Percentiles rank a stretch among this genome's conserved stretches.
Conservation (phyloP, 257 asterid species). For the Solanum peruvianum region DNA sequence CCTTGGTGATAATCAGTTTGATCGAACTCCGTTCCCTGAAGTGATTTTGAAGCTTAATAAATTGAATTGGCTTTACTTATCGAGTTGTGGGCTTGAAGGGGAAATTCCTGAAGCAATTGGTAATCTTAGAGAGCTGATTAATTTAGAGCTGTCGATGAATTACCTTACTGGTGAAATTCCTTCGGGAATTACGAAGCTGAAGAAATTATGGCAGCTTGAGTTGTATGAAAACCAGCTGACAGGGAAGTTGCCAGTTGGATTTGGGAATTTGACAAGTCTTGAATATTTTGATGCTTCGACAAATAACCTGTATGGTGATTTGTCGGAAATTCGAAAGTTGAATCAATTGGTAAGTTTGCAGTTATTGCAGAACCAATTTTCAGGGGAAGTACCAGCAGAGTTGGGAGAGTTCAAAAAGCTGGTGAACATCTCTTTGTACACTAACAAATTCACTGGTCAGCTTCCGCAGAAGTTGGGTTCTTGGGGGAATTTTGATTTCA, state of each 20-base stretch:
- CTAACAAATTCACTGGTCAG: constrained; percentile 47
- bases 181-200: constrained; percentile 42
- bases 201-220: constrained; percentile 64
- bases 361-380: constrained; percentile 44
- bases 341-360: constrained; percentile 49
- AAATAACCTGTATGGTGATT: constrained; percentile 46
- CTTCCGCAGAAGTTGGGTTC: constrained; percentile 75
- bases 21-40: constrained; percentile 33
- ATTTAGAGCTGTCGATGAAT: constrained; percentile 54
- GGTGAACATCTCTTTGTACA: constrained; percentile 54
- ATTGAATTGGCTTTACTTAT: constrained; percentile 47
- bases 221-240: constrained; percentile 36
- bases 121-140: constrained; percentile 32
- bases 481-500: constrained; percentile 44
- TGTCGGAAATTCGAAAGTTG: constrained; percentile 46
- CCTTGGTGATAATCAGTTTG: constrained; percentile 61
- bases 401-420: constrained; percentile 58
- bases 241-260: constrained; percentile 63
- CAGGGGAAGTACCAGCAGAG: constrained; percentile 68
- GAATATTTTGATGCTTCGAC: constrained; percentile 63
- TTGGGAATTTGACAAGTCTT: constrained; percentile 51
- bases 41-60: constrained; percentile 25
- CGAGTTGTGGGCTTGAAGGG: constrained; percentile 63
- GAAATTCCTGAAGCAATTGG: constrained; percentile 66
- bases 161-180: constrained; percentile 56